phyloP scores from a whole-genome alignment of 2,329 filamentous ascomycete genomes.

The Colletotrichum gloeosporioides region DNA sequence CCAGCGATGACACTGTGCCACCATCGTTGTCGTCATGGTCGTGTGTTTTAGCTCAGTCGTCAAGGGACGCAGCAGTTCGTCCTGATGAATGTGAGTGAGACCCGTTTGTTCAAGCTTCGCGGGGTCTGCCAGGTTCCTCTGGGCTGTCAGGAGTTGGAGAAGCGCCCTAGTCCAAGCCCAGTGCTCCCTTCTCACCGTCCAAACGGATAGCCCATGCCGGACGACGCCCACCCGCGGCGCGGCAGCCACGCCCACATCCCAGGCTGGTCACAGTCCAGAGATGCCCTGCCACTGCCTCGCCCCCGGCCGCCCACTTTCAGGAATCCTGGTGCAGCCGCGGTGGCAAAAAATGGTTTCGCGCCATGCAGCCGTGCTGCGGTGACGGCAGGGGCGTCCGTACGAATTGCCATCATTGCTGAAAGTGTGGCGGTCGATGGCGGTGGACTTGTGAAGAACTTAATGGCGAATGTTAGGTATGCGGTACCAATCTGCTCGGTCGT shows the following conservation, averaged over 20 bases:
- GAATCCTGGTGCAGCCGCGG: slow-evolving; percentile 3
- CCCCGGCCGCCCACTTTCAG: background rate
- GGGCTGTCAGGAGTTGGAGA: slow-evolving; percentile 8
- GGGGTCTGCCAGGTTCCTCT: slow-evolving; percentile 18
- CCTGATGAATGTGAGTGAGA: slow-evolving; percentile 5
- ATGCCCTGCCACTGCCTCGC: background rate
- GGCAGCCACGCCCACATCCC: slow-evolving; percentile 14
- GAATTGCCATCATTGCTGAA: background rate
- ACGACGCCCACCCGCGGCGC: slow-evolving; percentile 10
- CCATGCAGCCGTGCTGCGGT: background rate
- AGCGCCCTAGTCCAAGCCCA: background rate
- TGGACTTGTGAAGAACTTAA: background rate
- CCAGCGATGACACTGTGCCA: background rate
- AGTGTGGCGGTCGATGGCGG: background rate
- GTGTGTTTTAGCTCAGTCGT: slow-evolving; percentile 10
- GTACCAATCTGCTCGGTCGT: background rate
- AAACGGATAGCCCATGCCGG: slow-evolving; percentile 20
- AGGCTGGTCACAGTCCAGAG: background rate
- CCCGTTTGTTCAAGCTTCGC: slow-evolving; percentile 19
- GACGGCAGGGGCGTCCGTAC: background rate
- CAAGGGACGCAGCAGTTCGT: slow-evolving; percentile 8
- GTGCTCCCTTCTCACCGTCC: slow-evolving; percentile 11
- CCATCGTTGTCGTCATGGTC: background rate
- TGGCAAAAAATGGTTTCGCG: background rate
- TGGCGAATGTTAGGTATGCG: background rate